phyloP scores from a whole-genome alignment of 306 rosid species.

The Pueraria montana region DNA sequence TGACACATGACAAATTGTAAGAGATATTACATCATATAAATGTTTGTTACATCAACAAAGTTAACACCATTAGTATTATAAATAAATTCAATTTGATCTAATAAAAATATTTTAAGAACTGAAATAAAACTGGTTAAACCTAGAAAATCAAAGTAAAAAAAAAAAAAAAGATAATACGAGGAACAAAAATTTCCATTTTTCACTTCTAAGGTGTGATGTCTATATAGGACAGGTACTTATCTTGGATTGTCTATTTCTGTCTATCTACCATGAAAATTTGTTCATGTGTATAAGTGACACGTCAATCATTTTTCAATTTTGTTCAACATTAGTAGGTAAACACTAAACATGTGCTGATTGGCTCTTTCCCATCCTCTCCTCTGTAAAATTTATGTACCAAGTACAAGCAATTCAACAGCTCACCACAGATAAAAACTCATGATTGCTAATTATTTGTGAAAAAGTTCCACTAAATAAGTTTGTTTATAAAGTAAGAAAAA shows the following conservation, averaged over 20 bases:
- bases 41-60: too few relatives aligned
- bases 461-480: neutral
- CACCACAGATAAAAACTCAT: too few relatives aligned
- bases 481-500: neutral
- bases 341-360: conserved; percentile 16
- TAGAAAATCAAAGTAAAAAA: too few relatives aligned
- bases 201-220: conserved; percentile 39
- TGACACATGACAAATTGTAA: too few relatives aligned
- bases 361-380: neutral
- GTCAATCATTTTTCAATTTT: conserved; percentile 32
- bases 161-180: too few relatives aligned
- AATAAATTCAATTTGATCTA: too few relatives aligned
- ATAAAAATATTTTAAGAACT: too few relatives aligned
- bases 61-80: too few relatives aligned
- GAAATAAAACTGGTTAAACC: too few relatives aligned
- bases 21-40: too few relatives aligned
- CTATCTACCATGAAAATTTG: conserved; percentile 18
- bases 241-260: neutral
- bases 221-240: neutral
- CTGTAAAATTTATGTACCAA: conserved; percentile 6
- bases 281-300: neutral
- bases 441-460: neutral
- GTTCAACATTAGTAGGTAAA: conserved; percentile 15
- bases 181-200: conserved; percentile 12
- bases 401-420: neutral